phyloP scores from a whole-genome alignment of 139 green algal genomes.

The Volvox africanus region DNA sequence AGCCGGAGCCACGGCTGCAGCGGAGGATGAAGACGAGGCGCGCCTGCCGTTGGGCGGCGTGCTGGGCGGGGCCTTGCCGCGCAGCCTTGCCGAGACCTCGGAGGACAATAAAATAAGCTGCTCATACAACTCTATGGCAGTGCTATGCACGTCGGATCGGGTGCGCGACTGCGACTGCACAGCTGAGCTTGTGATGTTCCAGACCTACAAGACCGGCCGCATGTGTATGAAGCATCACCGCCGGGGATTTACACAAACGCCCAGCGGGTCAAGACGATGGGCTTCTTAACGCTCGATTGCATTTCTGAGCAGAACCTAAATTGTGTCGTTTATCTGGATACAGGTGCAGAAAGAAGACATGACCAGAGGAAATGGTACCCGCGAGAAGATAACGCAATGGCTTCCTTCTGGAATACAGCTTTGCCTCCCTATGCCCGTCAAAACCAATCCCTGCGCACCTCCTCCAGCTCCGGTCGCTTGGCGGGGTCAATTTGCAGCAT shows the following conservation, averaged over 20 bases:
- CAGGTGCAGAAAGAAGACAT: too few species aligned
- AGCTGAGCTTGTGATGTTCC: conserved; percentile 23
- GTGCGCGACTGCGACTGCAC: conserved; percentile 45
- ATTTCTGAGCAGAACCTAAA: too few species aligned
- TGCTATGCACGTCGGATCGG: conserved; percentile 49
- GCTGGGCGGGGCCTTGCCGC: conserved; percentile 16
- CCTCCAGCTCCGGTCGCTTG: conserved; percentile 60
- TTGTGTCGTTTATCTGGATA: too few species aligned
- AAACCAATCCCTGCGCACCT: conserved; percentile 38
- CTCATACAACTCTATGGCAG: conserved; percentile 28
- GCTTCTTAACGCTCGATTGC: too few species aligned
- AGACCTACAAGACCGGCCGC: conserved; percentile 21
- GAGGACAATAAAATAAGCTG: conserved; percentile 42
- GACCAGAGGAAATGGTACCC: too few species aligned
- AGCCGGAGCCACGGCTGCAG: neutral
- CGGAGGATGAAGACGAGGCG: neutral
- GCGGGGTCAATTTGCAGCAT: conserved; percentile 66
- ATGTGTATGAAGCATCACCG: too few species aligned
- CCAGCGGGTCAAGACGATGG: too few species aligned
- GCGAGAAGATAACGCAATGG: too few species aligned
- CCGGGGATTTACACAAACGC: too few species aligned
- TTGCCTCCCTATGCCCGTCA: too few species aligned
- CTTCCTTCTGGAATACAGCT: too few species aligned
- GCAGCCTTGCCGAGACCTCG: conserved; percentile 21
- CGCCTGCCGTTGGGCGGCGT: conserved; percentile 32